Base-by-base conservation (phyloP, 768 basidiomycete genomes). In the Cytidiella melzeri region DNA sequence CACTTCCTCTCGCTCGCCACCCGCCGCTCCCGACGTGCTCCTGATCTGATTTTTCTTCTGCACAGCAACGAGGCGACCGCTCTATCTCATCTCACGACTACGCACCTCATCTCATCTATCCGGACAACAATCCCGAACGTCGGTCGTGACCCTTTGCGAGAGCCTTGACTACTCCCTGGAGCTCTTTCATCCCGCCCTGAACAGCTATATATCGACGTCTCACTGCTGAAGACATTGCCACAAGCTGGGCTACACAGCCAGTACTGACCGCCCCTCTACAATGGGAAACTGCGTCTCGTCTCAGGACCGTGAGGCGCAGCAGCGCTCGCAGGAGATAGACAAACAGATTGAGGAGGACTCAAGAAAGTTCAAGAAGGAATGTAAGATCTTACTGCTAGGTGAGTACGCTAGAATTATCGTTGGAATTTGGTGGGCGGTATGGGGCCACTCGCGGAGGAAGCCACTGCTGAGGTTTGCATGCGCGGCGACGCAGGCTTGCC, bases 381-480 rank as follows among this genome's bases (percentile, higher is more conserved):
- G 90, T 73, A 94, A 94, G 77, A 93, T 96, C 57, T 68, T 96
- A 19, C 70, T 96, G 12, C 73, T 96, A n/a, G 93, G 92, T 89
- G 53, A 45, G 88, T 53, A 37, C 20, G 40, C 30, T n/a, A n/a
- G n/a, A n/a, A n/a, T n/a, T n/a, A n/a, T n/a, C n/a, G n/a, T n/a
- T n/a, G n/a, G n/a, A n/a, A n/a, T n/a, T n/a, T n/a, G n/a, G n/a
- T n/a, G n/a, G n/a, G n/a, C n/a, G n/a, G n/a, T n/a, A n/a, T n/a
- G n/a, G n/a, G n/a, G n/a, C n/a, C n/a, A n/a, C n/a, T n/a, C n/a
- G n/a, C n/a, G n/a, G n/a, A n/a, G n/a, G n/a, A n/a, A n/a, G n/a
- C n/a, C n/a, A n/a, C n/a, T n/a, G n/a, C n/a, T n/a, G n/a, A n/a
- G n/a, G n/a, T n/a, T n/a, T n/a, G n/a, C n/a, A n/a, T n/a, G n/a